Percentiles rank a stretch among this genome's conserved stretches.
phyloP scores from a whole-genome alignment of 1,284 basidiomycete genomes.

The Pisolithus thermaeus region DNA sequence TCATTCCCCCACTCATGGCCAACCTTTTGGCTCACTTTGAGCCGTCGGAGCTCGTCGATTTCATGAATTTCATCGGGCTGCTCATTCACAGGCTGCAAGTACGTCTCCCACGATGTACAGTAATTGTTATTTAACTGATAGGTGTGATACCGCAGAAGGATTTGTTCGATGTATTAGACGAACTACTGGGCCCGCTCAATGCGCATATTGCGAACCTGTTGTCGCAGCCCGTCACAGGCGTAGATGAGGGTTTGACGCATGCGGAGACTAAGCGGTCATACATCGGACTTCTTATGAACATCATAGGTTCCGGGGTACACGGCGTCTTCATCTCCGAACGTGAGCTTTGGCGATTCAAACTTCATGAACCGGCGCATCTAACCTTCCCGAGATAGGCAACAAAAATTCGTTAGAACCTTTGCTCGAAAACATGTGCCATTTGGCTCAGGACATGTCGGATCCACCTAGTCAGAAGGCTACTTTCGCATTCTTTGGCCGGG shows the following conservation, averaged over 20 bases:
- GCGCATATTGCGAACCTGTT: slow-evolving; percentile 81
- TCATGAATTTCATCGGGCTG: slow-evolving; percentile 90
- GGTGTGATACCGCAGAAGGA: slow-evolving; percentile 46
- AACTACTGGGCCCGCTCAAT: slow-evolving; percentile 84
- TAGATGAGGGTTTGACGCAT: slow-evolving; percentile 84
- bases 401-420: slow-evolving; percentile 67
- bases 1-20: slow-evolving; percentile 83
- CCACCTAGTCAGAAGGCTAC: slow-evolving; percentile 74
- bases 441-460: slow-evolving; percentile 75
- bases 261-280: slow-evolving; percentile 90
- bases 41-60: slow-evolving; percentile 89
- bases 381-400: slow-evolving; percentile 54
- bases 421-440: slow-evolving; percentile 70
- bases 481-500: slow-evolving; percentile 76
- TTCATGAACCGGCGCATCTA: neutral
- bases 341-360: slow-evolving; percentile 37
- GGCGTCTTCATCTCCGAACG: slow-evolving; percentile 84
- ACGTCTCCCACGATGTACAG: slow-evolving; percentile 15
- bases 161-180: slow-evolving; percentile 83
- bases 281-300: slow-evolving; percentile 75
- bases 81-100: slow-evolving; percentile 93
- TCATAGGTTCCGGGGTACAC: slow-evolving; percentile 80
- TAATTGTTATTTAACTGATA: slow-evolving; percentile 5
- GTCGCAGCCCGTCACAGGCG: slow-evolving; percentile 80
- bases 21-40: slow-evolving; percentile 90